A percentile compares a stretch with the other conserved stretches of the same genome.
These are phyloP conservation scores for Cladophialophora yegresii DNA, from an alignment of 2,329 filamentous ascomycete genomes.

Conservation along the genomic window DNA sequence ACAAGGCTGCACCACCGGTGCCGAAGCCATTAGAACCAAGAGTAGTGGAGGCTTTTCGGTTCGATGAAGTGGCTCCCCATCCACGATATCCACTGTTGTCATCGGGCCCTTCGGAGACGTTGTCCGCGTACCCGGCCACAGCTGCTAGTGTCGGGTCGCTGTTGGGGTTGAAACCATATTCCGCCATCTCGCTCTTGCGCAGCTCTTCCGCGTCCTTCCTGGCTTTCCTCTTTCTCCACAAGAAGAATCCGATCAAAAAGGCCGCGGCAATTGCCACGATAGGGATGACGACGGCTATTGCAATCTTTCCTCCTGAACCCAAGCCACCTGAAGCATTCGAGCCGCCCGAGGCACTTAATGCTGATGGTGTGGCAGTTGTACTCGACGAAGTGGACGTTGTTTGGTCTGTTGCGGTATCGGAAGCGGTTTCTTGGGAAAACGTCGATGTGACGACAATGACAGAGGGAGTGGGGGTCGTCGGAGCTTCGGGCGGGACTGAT, in stretches of 20 bases:
- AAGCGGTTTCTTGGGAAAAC: constrained; percentile 37
- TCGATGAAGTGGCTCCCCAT: constrained; percentile 80
- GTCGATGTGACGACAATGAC: constrained; percentile 39
- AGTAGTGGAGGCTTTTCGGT: constrained; percentile 84
- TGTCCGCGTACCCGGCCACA: constrained; percentile 52
- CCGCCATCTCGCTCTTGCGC: constrained; percentile 91
- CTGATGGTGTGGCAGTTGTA: constrained; percentile 35
- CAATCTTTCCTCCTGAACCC: constrained; percentile 67
- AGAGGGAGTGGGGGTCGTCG: constrained; percentile 28
- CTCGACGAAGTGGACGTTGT: constrained; percentile 31
- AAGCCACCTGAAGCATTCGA: constrained; percentile 41
- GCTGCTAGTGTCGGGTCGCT: constrained; percentile 77
- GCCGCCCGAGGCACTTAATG: constrained; percentile 26
- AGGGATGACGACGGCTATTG: constrained; percentile 90
- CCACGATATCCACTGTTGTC: constrained; percentile 84
- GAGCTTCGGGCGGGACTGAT: constrained; percentile 24
- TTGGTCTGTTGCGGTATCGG: constrained; percentile 33
- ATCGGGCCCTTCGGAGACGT: constrained; percentile 74
- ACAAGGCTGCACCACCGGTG: constrained; percentile 63
- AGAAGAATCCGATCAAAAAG: constrained; percentile 52
- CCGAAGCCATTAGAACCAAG: constrained; percentile 68
- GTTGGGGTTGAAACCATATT: constrained; percentile 98
- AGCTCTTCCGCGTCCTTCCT: constrained; percentile 83
- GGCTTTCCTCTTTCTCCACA: constrained; percentile 87
- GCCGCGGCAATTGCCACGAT: constrained; percentile 77